Percentiles rank a stretch among this genome's conserved stretches.
Evolutionary conservation across 371 early-diverging fungal genomes (phyloP).

Genomic region (Mortierella sp.): DNA sequence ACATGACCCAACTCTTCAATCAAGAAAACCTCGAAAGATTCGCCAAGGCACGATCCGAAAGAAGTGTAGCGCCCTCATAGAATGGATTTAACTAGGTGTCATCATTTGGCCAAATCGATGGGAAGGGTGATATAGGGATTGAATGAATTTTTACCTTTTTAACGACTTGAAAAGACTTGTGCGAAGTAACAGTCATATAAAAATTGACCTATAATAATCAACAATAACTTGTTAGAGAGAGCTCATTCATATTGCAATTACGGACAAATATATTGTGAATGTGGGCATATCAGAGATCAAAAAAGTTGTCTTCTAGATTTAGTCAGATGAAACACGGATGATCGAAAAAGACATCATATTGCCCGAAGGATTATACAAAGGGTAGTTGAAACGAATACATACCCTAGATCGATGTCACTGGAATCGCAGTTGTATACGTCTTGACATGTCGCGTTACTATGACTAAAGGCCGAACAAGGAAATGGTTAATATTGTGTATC

Average conservation of each 20-base stretch:
- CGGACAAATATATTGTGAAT: background rate
- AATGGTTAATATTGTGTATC: background rate
- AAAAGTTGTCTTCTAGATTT: slow-evolving; percentile 51
- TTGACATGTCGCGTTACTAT: background rate
- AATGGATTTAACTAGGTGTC: slow-evolving; percentile 59
- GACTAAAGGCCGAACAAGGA: background rate
- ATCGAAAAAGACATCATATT: slow-evolving; percentile 57
- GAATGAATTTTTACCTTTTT: slow-evolving; percentile 30
- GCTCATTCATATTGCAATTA: background rate
- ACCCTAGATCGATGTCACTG: background rate
- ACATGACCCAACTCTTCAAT: slow-evolving; percentile 47
- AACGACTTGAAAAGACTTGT: background rate
- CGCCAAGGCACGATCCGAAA: slow-evolving; percentile 36
- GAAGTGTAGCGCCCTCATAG: slow-evolving; percentile 56
- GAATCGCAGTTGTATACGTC: background rate
- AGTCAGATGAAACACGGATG: slow-evolving; percentile 60
- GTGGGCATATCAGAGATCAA: slow-evolving; percentile 52
- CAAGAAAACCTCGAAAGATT: slow-evolving; percentile 59
- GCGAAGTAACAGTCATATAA: background rate
- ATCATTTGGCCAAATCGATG: slow-evolving; percentile 46
- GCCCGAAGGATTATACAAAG: slow-evolving; percentile 4
- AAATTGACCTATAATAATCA: slow-evolving; percentile 2
- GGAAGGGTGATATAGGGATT: background rate
- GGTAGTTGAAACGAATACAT: slow-evolving; percentile 6
- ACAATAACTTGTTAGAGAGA: background rate